A percentile compares a stretch with the other conserved stretches of the same genome.
Evolutionary conservation across 371 early-diverging fungal species (phyloP).

Genomic region (Synchytrium microbalum): DNA sequence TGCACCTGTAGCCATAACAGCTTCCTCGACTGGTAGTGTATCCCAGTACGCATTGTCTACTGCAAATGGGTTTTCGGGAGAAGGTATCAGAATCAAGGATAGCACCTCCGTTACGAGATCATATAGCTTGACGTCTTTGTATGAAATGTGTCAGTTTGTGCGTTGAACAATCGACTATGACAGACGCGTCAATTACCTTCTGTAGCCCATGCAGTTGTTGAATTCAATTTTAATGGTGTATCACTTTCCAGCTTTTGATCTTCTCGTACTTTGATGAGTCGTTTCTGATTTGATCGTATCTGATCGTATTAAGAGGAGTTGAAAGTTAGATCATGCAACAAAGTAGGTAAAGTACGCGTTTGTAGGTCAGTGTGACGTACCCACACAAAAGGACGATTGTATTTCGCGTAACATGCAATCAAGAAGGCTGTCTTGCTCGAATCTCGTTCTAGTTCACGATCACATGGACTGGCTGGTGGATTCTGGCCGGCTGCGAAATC

Average conservation of each 20-base stretch:
- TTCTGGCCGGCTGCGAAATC: background rate
- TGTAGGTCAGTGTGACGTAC: too few species aligned
- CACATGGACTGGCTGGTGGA: constrained; percentile 7
- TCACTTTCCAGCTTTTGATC: background rate
- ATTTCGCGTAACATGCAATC: constrained; percentile 4
- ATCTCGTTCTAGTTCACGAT: background rate
- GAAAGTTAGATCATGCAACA: background rate
- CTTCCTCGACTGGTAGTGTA: background rate
- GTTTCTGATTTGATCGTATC: constrained; percentile 2
- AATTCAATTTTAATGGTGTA: constrained; percentile 1
- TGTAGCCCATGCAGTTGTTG: background rate
- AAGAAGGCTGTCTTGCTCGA: background rate
- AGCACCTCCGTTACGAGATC: background rate
- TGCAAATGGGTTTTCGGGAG: constrained; percentile 3
- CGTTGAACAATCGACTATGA: background rate
- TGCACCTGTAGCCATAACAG: background rate
- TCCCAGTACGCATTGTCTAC: constrained; percentile 1
- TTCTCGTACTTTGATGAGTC: constrained; percentile 4
- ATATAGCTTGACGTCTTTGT: background rate
- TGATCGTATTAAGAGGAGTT: background rate
- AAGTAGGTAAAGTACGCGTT: background rate
- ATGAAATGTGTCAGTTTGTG: background rate
- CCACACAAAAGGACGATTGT: constrained; percentile 3
- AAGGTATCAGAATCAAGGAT: background rate
- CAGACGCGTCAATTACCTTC: background rate